Base-by-base conservation (phyloP, 2,329 filamentous ascomycete species). In the Leptoxyphium fumago region DNA sequence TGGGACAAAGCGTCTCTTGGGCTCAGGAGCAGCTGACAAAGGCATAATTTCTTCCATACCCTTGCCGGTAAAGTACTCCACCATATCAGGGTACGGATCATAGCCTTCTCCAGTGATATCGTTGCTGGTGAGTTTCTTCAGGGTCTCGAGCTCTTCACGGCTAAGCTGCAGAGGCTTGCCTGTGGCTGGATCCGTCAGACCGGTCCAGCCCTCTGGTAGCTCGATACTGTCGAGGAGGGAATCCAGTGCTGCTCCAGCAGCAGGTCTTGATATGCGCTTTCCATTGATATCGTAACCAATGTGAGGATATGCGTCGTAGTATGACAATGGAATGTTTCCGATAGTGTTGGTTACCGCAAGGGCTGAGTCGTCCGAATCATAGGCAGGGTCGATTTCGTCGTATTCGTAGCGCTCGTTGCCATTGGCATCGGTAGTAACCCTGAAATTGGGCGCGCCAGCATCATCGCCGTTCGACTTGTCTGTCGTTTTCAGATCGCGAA, bases 251-350 rank as follows among this genome's bases (percentile, higher is more conserved):
- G 94, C 83, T 43, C 89, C 89, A 53, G 87, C 89, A 3, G 93
- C 91, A 6, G 91, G 91, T 43, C 91, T 82, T 80, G 94, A 84
- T 51, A 98, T 94, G 64, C 84, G 93, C 74, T 93, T 95, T 63
- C 91, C 91, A 63, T 98, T 94, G 68, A 98, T 96, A 57, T 95
- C 85, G 66, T 98, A 98, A 47, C 91, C 91, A 60, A 98, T 95
- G 62, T 98, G 91, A 42, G 91, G 91, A 61, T 95, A 98, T 30
- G 85, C 83, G 62, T 98, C 91, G 69, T 98, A 98, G 66, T 94
- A 96, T 2, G 84, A 82, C 41, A 96, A 69, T 5, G 88, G 85
- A 47, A 98, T 98, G 60, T 96, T 74, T 53, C 91, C 93, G 56
- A 98, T 95, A 0, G 91, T 96, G 66, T 98, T 98, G 42, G 72